Conservation (phyloP, 306 rosid species). For the Sindora glabra region DNA sequence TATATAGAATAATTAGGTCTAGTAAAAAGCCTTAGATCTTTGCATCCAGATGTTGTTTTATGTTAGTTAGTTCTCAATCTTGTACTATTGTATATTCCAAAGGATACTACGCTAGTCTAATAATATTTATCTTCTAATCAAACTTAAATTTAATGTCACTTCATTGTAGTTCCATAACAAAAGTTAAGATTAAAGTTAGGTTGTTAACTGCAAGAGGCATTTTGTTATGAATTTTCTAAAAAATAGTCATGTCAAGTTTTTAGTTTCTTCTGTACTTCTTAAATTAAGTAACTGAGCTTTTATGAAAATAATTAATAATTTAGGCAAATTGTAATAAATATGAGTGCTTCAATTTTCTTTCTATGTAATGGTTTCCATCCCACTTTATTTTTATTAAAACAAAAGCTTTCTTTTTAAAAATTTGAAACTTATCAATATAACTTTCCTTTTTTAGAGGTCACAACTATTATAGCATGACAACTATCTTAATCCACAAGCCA, state of each 20-base stretch:
- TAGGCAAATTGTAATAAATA: too few species aligned
- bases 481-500: not conserved
- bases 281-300: not conserved
- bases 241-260: not conserved
- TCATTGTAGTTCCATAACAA: not conserved
- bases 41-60: conserved; percentile 74
- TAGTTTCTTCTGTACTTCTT: not conserved
- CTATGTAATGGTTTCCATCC: too few species aligned
- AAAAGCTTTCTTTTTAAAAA: not conserved
- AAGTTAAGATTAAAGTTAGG: not conserved
- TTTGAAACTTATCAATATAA: too few species aligned
- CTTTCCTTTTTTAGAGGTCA: too few species aligned
- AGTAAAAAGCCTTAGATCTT: conserved; percentile 60
- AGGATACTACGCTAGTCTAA: conserved; percentile 1
- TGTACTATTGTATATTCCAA: conserved; percentile 9
- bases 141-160: not conserved
- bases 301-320: too few species aligned
- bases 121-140: not conserved
- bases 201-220: not conserved
- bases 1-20: conserved; percentile 87
- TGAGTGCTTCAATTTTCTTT: too few species aligned
- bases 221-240: not conserved
- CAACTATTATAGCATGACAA: not conserved
- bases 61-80: conserved; percentile 53
- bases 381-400: not conserved